Evolutionary conservation across 129 eudicot species (phyloP).

Genomic region (Lactuca sativa): DNA sequence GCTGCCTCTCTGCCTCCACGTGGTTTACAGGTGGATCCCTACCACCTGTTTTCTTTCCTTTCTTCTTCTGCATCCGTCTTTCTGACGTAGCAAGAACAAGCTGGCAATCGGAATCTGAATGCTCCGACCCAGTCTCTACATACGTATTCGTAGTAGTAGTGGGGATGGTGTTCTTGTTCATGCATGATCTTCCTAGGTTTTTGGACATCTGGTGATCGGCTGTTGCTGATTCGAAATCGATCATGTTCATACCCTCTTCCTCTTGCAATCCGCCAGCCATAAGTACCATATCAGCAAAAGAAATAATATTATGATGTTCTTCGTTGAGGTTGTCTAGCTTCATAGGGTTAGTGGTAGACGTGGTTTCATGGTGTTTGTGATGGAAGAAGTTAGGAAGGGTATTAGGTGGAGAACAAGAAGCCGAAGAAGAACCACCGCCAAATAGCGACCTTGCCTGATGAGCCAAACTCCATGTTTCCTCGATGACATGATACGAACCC

Average conservation of each 20-base stretch:
- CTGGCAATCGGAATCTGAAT: slow-evolving; percentile 51
- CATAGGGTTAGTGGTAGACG: not conserved
- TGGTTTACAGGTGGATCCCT: slow-evolving; percentile 41
- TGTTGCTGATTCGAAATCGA: slow-evolving; percentile 15
- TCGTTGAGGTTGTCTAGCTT: not conserved
- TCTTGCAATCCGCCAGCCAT: slow-evolving; percentile 24
- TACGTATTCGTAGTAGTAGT: not conserved
- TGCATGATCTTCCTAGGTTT: slow-evolving; percentile 1
- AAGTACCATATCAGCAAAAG: slow-evolving; percentile 29
- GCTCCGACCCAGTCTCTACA: slow-evolving; percentile 29
- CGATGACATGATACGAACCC: slow-evolving; percentile 48
- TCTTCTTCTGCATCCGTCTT: slow-evolving; percentile 33
- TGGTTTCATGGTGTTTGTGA: not conserved
- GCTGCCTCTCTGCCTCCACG: slow-evolving; percentile 74
- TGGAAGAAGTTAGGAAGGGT: not conserved
- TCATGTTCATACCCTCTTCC: slow-evolving; percentile 8
- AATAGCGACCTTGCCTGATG: slow-evolving; percentile 47
- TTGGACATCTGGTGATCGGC: slow-evolving; percentile 14
- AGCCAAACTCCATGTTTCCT: slow-evolving; percentile 42
- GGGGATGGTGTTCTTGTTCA: not conserved
- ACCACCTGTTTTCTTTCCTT: slow-evolving; percentile 45
- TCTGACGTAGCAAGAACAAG: slow-evolving; percentile 5
- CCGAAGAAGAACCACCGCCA: slow-evolving; percentile 19
- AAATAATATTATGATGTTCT: slow-evolving; percentile 6
- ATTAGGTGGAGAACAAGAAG: slow-evolving; percentile 11